Conservation (phyloP, 108 stramenopile genomes). For the Skeletonema potamos region DNA sequence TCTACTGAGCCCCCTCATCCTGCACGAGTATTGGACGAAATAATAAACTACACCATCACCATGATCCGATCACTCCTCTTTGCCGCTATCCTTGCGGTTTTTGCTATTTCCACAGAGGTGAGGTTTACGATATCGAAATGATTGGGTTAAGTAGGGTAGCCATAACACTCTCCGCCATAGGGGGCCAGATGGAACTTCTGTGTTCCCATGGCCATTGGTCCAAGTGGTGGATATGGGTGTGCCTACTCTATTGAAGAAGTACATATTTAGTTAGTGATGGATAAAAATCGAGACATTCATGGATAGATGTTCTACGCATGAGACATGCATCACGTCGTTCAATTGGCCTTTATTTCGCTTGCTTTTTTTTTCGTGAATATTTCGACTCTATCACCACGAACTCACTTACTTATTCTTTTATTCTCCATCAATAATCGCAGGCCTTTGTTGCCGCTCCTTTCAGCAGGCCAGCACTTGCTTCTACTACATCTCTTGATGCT, state of each 20-base stretch:
- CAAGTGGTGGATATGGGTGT: background rate
- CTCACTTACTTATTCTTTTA: background rate
- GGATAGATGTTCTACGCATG: background rate
- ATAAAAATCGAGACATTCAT: background rate
- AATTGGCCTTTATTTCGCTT: background rate
- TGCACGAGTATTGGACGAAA: background rate
- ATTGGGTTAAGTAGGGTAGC: background rate
- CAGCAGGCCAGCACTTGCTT: constrained; percentile 12
- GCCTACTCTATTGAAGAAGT: background rate
- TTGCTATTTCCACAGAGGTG: constrained; percentile 44
- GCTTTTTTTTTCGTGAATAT: background rate
- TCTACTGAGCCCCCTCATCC: too few species aligned
- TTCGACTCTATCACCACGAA: background rate
- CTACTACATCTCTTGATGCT: constrained; percentile 62
- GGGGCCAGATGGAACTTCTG: background rate
- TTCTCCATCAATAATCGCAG: constrained; percentile 3
- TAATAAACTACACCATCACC: constrained; percentile 6
- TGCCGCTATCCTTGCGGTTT: constrained; percentile 33
- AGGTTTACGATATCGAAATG: background rate
- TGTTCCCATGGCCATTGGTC: background rate
- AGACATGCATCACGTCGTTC: background rate
- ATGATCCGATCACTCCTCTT: constrained; percentile 45
- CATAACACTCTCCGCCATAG: background rate
- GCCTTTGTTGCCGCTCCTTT: constrained; percentile 36
- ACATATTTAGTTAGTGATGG: background rate